Evolutionary conservation across 345 rosid species (phyloP).

Genomic region (Eucalyptus lansdowneana): DNA sequence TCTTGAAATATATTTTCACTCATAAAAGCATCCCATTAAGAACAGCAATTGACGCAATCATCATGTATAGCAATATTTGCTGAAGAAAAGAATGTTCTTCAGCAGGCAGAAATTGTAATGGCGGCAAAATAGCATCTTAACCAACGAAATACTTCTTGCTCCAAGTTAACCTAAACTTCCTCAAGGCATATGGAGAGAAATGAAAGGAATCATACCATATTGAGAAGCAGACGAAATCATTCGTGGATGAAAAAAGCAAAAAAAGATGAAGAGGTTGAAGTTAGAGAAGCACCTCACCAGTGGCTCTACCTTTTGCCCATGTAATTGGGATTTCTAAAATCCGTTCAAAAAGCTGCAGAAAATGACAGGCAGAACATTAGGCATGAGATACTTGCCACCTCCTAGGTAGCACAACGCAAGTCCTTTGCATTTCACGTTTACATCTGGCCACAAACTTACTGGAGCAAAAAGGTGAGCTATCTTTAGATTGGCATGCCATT

Average conservation of each 20-base stretch:
- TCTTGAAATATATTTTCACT: neutral
- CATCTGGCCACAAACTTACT: slow-evolving; percentile 33
- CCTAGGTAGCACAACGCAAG: neutral
- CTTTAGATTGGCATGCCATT: slow-evolving; percentile 90
- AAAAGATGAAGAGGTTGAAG: slow-evolving; percentile 1
- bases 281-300: slow-evolving; percentile 99
- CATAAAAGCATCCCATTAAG: neutral
- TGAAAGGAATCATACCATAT: neutral
- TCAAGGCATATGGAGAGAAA: neutral
- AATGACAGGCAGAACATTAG: neutral
- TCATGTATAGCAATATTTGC: neutral
- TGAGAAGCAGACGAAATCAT: neutral
- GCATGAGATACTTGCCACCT: neutral
- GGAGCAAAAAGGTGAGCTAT: slow-evolving; percentile 80
- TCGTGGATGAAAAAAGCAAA: neutral
- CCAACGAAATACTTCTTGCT: neutral
- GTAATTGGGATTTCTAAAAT: slow-evolving; percentile 79
- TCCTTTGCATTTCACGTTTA: neutral
- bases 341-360: slow-evolving; percentile 79
- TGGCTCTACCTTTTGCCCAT: slow-evolving; percentile 94
- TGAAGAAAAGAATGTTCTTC: neutral
- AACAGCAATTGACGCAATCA: neutral
- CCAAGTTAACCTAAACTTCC: neutral
- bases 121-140: neutral
- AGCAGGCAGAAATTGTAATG: neutral